Conservation (phyloP, 1,139 yeast species). For the Suhomyces choctaworum region DNA sequence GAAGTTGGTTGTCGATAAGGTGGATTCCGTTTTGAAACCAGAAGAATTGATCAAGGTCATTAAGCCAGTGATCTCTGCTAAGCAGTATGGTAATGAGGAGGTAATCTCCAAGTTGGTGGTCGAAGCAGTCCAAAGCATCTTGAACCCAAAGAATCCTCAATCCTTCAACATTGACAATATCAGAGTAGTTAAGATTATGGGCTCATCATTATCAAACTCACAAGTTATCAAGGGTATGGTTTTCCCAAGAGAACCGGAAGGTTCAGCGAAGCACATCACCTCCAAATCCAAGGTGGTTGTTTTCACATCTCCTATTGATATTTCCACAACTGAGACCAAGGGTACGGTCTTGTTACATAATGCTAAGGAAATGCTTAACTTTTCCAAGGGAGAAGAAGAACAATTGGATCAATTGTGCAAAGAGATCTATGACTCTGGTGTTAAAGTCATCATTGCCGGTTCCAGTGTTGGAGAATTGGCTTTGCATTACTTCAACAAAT, state of each 20-base stretch:
- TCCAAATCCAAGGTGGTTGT: constrained; percentile 81
- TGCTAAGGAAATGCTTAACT: constrained; percentile 95
- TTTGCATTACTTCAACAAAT: constrained; percentile 86
- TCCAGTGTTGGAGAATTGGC: constrained; percentile 92
- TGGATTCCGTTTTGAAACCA: constrained; percentile 56
- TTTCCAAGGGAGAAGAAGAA: constrained; percentile 93
- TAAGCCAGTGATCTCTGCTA: constrained; percentile 86
- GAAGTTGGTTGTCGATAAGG: constrained; percentile 60
- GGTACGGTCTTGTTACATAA: constrained; percentile 95
- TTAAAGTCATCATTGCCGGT: constrained; percentile 88
- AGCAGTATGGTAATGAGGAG: constrained; percentile 89
- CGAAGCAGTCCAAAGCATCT: constrained; percentile 78
- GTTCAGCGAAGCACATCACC: constrained; percentile 65
- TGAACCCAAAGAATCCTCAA: constrained; percentile 63
- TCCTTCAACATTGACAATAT: constrained; percentile 78
- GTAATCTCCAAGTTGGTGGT: constrained; percentile 75
- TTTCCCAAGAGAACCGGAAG: constrained; percentile 95
- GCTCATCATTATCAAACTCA: constrained; percentile 72
- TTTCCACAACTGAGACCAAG: constrained; percentile 92
- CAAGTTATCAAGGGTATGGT: constrained; percentile 96
- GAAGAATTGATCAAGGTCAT: constrained; percentile 71
- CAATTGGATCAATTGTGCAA: constrained; percentile 86
- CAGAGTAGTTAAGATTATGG: constrained; percentile 96
- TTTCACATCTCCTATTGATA: constrained; percentile 91
- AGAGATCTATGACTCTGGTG: constrained; percentile 82